Evolutionary conservation across 176 grass and related monocot species (phyloP).

Genomic region (Phoenix dactylifera): DNA sequence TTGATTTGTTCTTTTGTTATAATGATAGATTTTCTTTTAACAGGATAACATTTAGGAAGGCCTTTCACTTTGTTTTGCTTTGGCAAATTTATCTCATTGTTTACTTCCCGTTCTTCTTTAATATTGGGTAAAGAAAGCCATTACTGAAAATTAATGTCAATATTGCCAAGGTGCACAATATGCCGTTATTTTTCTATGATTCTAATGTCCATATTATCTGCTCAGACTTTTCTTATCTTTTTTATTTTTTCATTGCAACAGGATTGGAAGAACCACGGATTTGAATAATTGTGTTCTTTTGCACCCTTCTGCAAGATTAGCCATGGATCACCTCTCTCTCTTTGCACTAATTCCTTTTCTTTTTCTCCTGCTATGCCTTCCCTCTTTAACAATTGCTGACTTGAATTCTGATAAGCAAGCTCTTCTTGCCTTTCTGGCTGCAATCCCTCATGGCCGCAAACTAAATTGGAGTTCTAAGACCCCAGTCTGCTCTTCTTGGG

Average conservation of each 20-base stretch:
- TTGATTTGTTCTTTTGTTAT: too few relatives aligned
- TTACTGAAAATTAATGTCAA: too few relatives aligned
- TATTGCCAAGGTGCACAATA: too few relatives aligned
- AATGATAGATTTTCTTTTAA: too few relatives aligned
- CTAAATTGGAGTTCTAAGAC: conserved; percentile 7
- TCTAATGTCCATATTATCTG: too few relatives aligned
- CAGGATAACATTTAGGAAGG: too few relatives aligned
- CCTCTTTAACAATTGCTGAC: not conserved
- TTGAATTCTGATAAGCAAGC: conserved; percentile 6
- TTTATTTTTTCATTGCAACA: conserved; percentile 10
- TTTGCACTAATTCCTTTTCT: conserved; percentile 24
- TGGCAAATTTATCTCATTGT: too few relatives aligned
- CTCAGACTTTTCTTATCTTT: not conserved
- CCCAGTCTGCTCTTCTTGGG: conserved; percentile 9
- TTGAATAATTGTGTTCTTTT: conserved; percentile 13
- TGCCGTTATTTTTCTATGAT: too few relatives aligned
- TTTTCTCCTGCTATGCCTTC: conserved; percentile 40
- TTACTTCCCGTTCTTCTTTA: too few relatives aligned
- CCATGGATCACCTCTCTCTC: conserved; percentile 32
- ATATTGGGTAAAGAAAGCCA: too few relatives aligned
- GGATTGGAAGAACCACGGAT: conserved; percentile 19
- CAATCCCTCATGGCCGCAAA: conserved; percentile 2
- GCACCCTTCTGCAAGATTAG: conserved; percentile 20
- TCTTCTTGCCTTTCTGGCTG: not conserved
- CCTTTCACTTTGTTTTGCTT: too few relatives aligned